Evolutionary conservation across 768 basidiomycete genomes (phyloP), one percentile per base, ranked within the genome.

Genomic region (Trametes sanguinea): DNA sequence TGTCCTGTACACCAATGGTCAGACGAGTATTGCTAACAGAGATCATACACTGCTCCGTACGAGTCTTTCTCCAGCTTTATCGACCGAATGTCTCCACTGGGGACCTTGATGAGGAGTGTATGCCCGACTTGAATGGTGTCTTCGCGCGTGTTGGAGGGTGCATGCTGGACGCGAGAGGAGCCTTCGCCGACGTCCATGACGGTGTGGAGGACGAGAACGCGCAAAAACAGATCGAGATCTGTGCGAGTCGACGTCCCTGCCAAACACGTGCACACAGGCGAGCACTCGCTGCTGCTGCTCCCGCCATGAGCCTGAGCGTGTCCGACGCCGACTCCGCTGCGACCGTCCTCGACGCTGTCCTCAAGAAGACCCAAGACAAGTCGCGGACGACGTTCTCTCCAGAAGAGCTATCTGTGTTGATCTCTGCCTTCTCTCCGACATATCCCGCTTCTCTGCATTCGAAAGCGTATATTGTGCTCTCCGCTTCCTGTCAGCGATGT

Each of bases 21-120:
- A 65, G 57, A 55, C 53, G 57, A 61, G 43, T 40, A 22, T n/a
- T 40, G 48, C 44, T 54, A 22, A 50, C 22, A 35, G 39, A 50
- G 58, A 54, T 40, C 10, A 27, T 27, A 10, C 22, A 8, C 50
- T 17, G 33, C 54, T 9, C 75, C 90, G 74, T 72, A 94, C 94
- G 82, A 77, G 73, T 90, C 82, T 71, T 81, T 79, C 61, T 90
- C 86, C 39, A 92, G 75, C 73, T 90, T 90, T 58, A 92, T 76
- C 46, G 86, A 84, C 67, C 86, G 88, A 51, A 92, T 79, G 60
- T 90, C 89, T 54, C 90, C 90, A 64, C 85, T 94, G 4, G 94
- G 94, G 44, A 95, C 71, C 58, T 81, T 81, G 45, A 97, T 73
- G 27, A 98, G 79, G 43, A 98, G 85, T n/a, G 85, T 86, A 72